A percentile compares a stretch with the other conserved stretches of the same genome.
Conservation (phyloP, 2,329 filamentous ascomycete genomes). For the Colletotrichum gloeosporioides region DNA sequence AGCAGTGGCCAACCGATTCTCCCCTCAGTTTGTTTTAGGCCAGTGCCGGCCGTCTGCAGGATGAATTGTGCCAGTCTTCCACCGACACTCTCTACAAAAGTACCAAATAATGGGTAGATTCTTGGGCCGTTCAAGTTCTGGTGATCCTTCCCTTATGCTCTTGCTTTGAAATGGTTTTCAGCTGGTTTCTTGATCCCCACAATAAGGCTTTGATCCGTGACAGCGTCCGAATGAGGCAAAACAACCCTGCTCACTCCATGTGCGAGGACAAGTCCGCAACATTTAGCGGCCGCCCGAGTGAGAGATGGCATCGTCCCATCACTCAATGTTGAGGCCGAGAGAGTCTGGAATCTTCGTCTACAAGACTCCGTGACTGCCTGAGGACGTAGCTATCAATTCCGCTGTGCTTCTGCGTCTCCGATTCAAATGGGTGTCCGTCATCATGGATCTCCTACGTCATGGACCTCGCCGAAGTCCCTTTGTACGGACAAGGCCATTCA, state of each 20-base stretch:
- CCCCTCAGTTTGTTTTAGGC: not conserved
- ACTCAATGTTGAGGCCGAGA: not conserved
- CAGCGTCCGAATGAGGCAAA: not conserved
- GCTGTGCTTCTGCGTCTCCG: not conserved
- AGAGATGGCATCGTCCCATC: not conserved
- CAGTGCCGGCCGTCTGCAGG: not conserved
- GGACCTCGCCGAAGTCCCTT: not conserved
- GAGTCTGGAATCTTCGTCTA: not conserved
- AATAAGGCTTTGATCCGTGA: not conserved
- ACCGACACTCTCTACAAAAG: not conserved
- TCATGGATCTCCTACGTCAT: not conserved
- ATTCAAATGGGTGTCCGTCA: not conserved
- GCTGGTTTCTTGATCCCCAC: not conserved
- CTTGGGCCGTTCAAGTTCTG: not conserved
- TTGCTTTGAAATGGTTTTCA: not conserved
- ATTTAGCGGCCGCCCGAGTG: not conserved
- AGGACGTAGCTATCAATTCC: fast-evolving
- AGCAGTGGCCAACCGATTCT: not conserved
- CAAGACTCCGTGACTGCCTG: not conserved
- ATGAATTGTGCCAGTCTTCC: not conserved
- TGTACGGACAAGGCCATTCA: not conserved
- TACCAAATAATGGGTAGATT: not conserved
- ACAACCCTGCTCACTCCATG: not conserved
- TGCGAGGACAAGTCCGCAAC: not conserved
- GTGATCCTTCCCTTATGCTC: not conserved